phyloP scores from a whole-genome alignment of 2,329 filamentous ascomycete genomes.

The Erysiphe pulchra region DNA sequence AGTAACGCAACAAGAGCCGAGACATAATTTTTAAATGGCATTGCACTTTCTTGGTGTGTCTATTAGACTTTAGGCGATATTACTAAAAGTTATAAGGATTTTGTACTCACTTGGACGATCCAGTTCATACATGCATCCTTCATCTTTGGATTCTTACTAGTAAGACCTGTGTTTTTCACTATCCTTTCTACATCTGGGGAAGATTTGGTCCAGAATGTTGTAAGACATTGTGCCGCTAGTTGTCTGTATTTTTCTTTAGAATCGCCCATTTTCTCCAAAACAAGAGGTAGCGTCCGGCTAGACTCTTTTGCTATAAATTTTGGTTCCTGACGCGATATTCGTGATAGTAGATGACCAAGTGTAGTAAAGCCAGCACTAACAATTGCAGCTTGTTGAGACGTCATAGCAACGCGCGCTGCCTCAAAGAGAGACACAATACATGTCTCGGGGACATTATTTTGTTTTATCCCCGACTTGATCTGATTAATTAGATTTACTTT shows the following conservation, averaged over 20 bases:
- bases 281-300: conserved; percentile 41
- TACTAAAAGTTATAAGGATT: background rate
- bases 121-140: conserved; percentile 71
- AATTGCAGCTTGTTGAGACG: conserved; percentile 51
- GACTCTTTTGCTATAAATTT: conserved; percentile 46
- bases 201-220: conserved; percentile 47
- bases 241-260: conserved; percentile 62
- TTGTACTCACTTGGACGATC: conserved; percentile 39
- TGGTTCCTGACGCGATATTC: conserved; percentile 63
- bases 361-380: conserved; percentile 69
- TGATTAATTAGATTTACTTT: conserved; percentile 47
- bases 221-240: conserved; percentile 48
- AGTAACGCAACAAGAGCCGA: conserved; percentile 61
- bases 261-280: conserved; percentile 71
- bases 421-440: conserved; percentile 56
- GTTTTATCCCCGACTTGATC: conserved; percentile 76
- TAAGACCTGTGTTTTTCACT: conserved; percentile 53
- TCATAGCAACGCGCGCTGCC: conserved; percentile 48
- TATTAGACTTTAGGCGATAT: conserved; percentile 13
- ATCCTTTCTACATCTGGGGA: conserved; percentile 53
- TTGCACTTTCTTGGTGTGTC: conserved; percentile 57
- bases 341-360: conserved; percentile 65
- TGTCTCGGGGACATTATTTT: conserved; percentile 62
- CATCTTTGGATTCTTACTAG: conserved; percentile 55
- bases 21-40: conserved; percentile 66